These are phyloP conservation scores for Leccinum angustisporum DNA, from an alignment of 1,284 basidiomycete genomes.

Conservation along the genomic window DNA sequence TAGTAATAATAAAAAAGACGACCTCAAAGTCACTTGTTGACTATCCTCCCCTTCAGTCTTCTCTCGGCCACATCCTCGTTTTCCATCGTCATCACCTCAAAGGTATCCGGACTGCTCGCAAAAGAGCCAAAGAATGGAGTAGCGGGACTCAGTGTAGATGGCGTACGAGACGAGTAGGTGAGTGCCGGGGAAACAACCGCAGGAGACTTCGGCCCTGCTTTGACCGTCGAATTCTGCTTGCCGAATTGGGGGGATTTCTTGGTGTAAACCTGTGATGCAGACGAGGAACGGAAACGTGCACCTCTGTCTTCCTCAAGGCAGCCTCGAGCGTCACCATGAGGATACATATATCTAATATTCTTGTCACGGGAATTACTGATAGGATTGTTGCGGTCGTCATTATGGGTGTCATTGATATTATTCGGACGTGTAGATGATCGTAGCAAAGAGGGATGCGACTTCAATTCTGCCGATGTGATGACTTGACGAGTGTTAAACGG, in stretches of 20 bases:
- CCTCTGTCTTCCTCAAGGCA: slow-evolving; percentile 4
- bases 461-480: slow-evolving; percentile 8
- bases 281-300: slow-evolving; percentile 11
- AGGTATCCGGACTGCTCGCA: slow-evolving; percentile 25
- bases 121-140: slow-evolving; percentile 54
- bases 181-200: slow-evolving; percentile 56
- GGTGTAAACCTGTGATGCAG: slow-evolving; percentile 15
- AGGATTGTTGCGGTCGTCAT: slow-evolving; percentile 3
- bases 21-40: slow-evolving; percentile 15
- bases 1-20: neutral
- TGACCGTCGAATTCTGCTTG: slow-evolving; percentile 16
- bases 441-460: slow-evolving; percentile 18
- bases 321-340: slow-evolving; percentile 10
- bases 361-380: slow-evolving; percentile 12
- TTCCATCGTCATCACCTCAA: slow-evolving; percentile 26
- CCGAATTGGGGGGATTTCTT: slow-evolving; percentile 15
- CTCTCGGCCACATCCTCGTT: slow-evolving; percentile 27
- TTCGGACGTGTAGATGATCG: slow-evolving; percentile 18
- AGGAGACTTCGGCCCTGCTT: slow-evolving; percentile 38
- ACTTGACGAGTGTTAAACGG: slow-evolving; percentile 9
- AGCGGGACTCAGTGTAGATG: slow-evolving; percentile 60
- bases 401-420: slow-evolving; percentile 3
- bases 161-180: slow-evolving; percentile 58
- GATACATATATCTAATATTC: slow-evolving; percentile 21
- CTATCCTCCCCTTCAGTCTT: slow-evolving; percentile 23